Base-by-base conservation (phyloP, 176 grass and related monocot genomes). In the Typha latifolia region DNA sequence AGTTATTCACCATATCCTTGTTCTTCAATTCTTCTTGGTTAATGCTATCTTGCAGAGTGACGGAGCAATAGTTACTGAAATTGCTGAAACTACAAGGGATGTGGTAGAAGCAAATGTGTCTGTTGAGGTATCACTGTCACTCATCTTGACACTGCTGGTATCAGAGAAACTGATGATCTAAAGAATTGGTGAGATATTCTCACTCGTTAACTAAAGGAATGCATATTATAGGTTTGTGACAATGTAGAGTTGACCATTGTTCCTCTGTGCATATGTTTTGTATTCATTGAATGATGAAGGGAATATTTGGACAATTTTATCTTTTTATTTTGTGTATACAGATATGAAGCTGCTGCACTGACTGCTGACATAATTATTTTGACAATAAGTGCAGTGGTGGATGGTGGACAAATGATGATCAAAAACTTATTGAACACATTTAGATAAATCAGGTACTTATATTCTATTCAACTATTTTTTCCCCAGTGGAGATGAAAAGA, bases 61-160 rank as follows among this genome's bases (percentile, higher is more conserved):
- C 76, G 87, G 93, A 71, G 93, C 88, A 32, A 97, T 97, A 77
- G 93, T 92, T 84, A 97, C 93, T 34, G 85, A 91, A 82, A 84
- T 97, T 78, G 88, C 93, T 34, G 88, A 88, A 86, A 97, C 85
- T 34, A 90, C 94, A 21, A 81, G 94, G 72, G 89, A 92, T 78
- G 89, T 97, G 47, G 69, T 97, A 56, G 93, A 97, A 89, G 86
- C 94, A 63, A 87, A 78, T 84, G 67, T 97, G 20, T 85, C 85
- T 4, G 72, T 97, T 82, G 47, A 77, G 88, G 94, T 11, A 82
- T 92, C 49, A 89, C 94, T 12, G 76, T 86, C 62, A 90, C 94
- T 23, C 85, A 90, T 69, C 86, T 97, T 74, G 94, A 97, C 73
- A 92, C 94, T 31, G 94, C 94, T 67, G 94, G 94, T 63, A 97